Base-by-base conservation (phyloP, 1,139 yeast species). In the Arxiozyma bovina region DNA sequence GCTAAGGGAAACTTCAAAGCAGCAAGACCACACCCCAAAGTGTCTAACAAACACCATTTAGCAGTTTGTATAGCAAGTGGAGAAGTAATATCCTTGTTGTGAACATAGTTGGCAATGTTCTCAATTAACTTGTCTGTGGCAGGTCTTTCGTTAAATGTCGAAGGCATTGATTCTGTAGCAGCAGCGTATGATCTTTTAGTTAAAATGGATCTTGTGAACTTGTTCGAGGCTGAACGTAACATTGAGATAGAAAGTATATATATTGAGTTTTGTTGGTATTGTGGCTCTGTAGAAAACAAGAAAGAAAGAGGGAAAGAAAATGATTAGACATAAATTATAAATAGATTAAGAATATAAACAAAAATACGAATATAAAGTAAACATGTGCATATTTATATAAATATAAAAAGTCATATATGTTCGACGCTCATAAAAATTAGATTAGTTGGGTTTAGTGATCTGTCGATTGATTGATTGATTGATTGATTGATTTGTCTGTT, bases 11-110 rank as follows among this genome's bases (percentile, higher is more conserved):
- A 77, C 65, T 78, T 77, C 59, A 80, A 69, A 4, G 83, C 83
- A 56, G 80, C 84, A n/a, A 80, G 71, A 40, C 83, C 84, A 63
- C 84, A 80, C 4, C 85, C 85, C 25, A 80, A 64, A 5, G 84
- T 79, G 60, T 80, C 84, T 47, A 80, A 65, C 48, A 80, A 67
- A 64, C 85, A 80, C 45, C 78, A 70, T 48, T 75, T 73, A 2
- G 84, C 83, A 4, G 84, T 80, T 55, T 78, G 77, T 50, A 67
- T 68, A 7, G 84, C 84, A 27, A 77, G 65, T 27, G 70, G 67
- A 7, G 81, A 77, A 53, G 72, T 75, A 48, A 79, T 67, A 56
- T 74, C 66, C 64, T 74, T 75, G 54, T 70, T 63, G 65, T 79
- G 83, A 30, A 79, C 76, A 60, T 80, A 80, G 52, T 70, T 69